A percentile compares a stretch with the other conserved stretches of the same genome.
Evolutionary conservation across 2,329 filamentous ascomycete genomes (phyloP).

Genomic region (Epichloe festucae): DNA sequence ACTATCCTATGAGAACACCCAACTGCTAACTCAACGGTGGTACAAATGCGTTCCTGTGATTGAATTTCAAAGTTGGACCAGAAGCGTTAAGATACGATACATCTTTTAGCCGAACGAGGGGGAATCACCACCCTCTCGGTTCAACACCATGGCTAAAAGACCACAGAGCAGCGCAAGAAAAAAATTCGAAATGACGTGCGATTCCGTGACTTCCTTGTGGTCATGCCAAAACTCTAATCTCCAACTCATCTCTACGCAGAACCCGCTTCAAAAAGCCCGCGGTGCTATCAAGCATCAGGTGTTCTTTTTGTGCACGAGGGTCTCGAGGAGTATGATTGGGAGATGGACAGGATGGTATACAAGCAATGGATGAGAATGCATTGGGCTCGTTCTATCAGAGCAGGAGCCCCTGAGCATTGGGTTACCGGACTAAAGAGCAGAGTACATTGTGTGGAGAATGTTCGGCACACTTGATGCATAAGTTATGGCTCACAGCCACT

Average conservation of each 20-base stretch:
- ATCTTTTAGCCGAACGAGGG: slow-evolving; percentile 33
- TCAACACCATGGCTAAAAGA: slow-evolving; percentile 37
- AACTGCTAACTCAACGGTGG: background rate
- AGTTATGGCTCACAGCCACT: too few relatives aligned
- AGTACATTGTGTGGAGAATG: slow-evolving; percentile 26
- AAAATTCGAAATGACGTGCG: slow-evolving; percentile 17
- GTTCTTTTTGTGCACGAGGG: slow-evolving; percentile 5
- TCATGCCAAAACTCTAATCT: background rate
- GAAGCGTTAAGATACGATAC: slow-evolving; percentile 53
- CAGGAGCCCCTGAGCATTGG: slow-evolving; percentile 44
- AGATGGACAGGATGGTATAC: slow-evolving; percentile 6
- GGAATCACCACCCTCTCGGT: background rate
- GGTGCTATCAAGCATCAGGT: slow-evolving; percentile 5
- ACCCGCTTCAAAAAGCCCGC: slow-evolving; percentile 1
- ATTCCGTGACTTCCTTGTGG: background rate
- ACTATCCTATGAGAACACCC: background rate
- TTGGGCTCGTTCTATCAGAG: slow-evolving; percentile 50
- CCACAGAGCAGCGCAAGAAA: slow-evolving; percentile 49
- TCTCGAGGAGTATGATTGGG: slow-evolving; percentile 19
- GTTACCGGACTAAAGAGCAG: slow-evolving; percentile 49
- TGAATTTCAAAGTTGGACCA: background rate
- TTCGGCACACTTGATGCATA: too few relatives aligned
- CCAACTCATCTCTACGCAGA: background rate
- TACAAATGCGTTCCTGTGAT: background rate
- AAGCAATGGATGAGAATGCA: background rate